Evolutionary conservation across 2,329 filamentous ascomycete genomes (phyloP).

Genomic region (Colletotrichum acutatum): DNA sequence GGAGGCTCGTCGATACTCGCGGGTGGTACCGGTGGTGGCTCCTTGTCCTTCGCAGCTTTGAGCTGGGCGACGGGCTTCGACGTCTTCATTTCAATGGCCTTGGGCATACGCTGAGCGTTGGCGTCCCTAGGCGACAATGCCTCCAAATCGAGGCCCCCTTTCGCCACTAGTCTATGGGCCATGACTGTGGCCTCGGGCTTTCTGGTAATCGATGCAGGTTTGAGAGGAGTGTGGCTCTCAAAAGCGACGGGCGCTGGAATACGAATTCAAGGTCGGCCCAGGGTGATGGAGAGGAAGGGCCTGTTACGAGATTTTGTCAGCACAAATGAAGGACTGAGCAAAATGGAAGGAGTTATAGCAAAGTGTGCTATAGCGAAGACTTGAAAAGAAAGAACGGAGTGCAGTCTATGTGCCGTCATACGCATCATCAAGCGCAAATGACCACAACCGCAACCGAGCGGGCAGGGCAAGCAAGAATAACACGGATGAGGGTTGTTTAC

Average conservation of each 20-base stretch:
- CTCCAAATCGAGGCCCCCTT: conserved; percentile 67
- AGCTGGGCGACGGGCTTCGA: conserved; percentile 56
- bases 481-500: conserved; percentile 34
- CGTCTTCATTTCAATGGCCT: conserved; percentile 60
- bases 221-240: conserved; percentile 12
- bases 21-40: conserved; percentile 74
- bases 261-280: conserved; percentile 4
- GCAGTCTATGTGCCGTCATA: neutral
- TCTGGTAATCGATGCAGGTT: conserved; percentile 1
- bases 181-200: conserved; percentile 43
- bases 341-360: neutral
- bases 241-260: neutral
- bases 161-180: conserved; percentile 61
- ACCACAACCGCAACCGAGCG: neutral
- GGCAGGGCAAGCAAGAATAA: neutral
- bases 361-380: neutral
- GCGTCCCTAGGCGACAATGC: conserved; percentile 73
- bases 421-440: neutral
- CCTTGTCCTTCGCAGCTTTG: conserved; percentile 71
- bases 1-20: conserved; percentile 69
- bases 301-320: conserved; percentile 14
- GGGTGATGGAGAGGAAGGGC: conserved; percentile 3
- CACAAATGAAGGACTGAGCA: neutral
- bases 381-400: neutral
- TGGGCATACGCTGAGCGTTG: conserved; percentile 67